Evolutionary conservation across 2,329 filamentous ascomycete species (phyloP).

Genomic region (Hypoxylon sp.): DNA sequence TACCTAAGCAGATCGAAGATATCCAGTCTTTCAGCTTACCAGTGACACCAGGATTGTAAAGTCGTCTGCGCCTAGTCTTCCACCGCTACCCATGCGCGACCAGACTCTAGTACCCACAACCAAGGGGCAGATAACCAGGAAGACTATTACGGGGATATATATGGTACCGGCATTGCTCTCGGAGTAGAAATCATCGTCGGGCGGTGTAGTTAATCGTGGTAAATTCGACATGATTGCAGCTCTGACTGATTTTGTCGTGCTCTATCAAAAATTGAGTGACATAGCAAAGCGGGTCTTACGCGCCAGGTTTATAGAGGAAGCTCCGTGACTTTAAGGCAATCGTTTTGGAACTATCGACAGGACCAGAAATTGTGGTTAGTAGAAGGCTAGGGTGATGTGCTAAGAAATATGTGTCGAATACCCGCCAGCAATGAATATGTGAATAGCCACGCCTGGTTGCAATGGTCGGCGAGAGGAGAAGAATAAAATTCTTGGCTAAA

Average conservation of each 20-base stretch:
- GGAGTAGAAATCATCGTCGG: conserved; percentile 8
- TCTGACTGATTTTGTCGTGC: neutral
- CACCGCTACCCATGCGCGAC: conserved; percentile 44
- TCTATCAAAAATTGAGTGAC: neutral
- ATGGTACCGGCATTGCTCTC: conserved; percentile 42
- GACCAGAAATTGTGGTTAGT: neutral
- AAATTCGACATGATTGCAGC: conserved; percentile 18
- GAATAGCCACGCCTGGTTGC: conserved; percentile 1
- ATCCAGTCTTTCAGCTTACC: conserved; percentile 28
- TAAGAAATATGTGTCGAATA: neutral
- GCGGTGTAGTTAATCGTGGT: neutral
- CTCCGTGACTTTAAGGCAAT: neutral
- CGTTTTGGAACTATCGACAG: neutral
- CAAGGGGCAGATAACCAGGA: conserved; percentile 45
- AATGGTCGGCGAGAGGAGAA: neutral
- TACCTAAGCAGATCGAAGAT: neutral
- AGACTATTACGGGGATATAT: conserved; percentile 45
- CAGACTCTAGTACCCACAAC: conserved; percentile 46
- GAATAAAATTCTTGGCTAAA: neutral
- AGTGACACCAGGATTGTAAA: conserved; percentile 47
- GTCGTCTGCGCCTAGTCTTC: conserved; percentile 46
- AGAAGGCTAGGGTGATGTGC: neutral
- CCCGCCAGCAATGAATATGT: conserved; percentile 1
- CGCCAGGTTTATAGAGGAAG: neutral
- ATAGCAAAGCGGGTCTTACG: neutral